Evolutionary conservation across 768 basidiomycete species (phyloP).

Genomic region (Pleurotus tuber-regium): DNA sequence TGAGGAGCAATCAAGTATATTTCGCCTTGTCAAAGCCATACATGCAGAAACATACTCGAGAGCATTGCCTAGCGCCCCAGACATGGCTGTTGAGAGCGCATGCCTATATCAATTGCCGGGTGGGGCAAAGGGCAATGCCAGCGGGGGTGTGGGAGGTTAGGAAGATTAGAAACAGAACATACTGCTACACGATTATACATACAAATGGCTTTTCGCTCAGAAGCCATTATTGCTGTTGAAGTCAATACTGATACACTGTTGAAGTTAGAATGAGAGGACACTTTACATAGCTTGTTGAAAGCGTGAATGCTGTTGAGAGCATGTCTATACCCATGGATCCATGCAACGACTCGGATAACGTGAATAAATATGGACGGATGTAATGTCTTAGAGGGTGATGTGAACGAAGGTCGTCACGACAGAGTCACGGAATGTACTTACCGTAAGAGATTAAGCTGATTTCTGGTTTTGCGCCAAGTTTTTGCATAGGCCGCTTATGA

Average conservation of each 20-base stretch:
- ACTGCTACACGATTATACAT: too few relatives aligned
- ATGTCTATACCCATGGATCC: too few relatives aligned
- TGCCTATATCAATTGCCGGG: too few relatives aligned
- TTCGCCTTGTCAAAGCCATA: too few relatives aligned
- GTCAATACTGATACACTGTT: slow-evolving; percentile 11
- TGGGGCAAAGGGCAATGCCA: neutral
- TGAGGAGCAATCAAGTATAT: too few relatives aligned
- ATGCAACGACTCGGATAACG: slow-evolving; percentile 8
- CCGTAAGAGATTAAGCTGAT: neutral
- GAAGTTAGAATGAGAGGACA: too few relatives aligned
- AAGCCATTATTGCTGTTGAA: slow-evolving; percentile 10
- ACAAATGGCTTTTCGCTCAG: too few relatives aligned
- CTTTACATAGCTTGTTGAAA: slow-evolving; percentile 11
- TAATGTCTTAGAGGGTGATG: neutral
- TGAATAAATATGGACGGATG: neutral
- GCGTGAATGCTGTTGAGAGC: slow-evolving; percentile 11
- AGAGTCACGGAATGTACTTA: neutral
- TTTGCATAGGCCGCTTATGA: slow-evolving; percentile 10
- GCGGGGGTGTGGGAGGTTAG: neutral
- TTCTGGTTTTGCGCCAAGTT: neutral
- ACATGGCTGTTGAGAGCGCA: too few relatives aligned
- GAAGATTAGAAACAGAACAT: too few relatives aligned
- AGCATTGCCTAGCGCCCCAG: too few relatives aligned
- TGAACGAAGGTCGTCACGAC: neutral
- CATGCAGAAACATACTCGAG: too few relatives aligned